Percentiles rank a stretch among this genome's conserved stretches.
phyloP scores from a whole-genome alignment of 2,329 filamentous ascomycete species.

The Neofusicoccum parvum region DNA sequence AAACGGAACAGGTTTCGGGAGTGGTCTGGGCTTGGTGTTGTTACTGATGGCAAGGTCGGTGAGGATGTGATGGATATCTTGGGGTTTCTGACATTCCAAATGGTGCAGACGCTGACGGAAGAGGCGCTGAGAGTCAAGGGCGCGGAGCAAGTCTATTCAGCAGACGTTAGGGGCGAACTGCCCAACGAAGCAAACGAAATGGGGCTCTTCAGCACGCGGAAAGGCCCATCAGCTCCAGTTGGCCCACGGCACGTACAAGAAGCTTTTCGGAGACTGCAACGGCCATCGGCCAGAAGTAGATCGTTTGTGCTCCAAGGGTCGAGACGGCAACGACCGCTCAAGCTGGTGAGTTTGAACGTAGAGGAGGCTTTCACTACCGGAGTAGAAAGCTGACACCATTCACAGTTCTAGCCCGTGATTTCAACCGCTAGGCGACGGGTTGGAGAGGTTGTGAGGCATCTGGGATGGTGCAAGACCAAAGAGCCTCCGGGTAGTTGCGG shows the following conservation, averaged over 20 bases:
- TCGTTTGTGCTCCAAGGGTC: too few relatives aligned
- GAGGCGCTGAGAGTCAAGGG: background rate
- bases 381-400: too few relatives aligned
- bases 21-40: background rate
- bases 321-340: too few relatives aligned
- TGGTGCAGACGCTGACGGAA: background rate
- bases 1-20: background rate
- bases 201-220: background rate
- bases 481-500: too few relatives aligned
- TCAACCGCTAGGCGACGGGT: too few relatives aligned
- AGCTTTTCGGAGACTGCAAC: constrained; percentile 5
- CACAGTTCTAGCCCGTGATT: too few relatives aligned
- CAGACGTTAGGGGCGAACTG: too few relatives aligned
- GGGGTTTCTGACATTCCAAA: background rate
- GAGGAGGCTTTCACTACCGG: too few relatives aligned
- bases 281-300: background rate
- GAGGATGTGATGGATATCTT: background rate
- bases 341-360: too few relatives aligned
- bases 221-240: background rate
- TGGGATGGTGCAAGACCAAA: too few relatives aligned
- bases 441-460: too few relatives aligned
- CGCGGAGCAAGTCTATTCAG: background rate
- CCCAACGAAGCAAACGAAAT: too few relatives aligned
- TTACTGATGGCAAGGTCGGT: background rate
- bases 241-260: background rate